These are phyloP conservation scores for Cicer pinnatifidum DNA, from an alignment of 306 rosid genomes.

Conservation along the genomic window DNA sequence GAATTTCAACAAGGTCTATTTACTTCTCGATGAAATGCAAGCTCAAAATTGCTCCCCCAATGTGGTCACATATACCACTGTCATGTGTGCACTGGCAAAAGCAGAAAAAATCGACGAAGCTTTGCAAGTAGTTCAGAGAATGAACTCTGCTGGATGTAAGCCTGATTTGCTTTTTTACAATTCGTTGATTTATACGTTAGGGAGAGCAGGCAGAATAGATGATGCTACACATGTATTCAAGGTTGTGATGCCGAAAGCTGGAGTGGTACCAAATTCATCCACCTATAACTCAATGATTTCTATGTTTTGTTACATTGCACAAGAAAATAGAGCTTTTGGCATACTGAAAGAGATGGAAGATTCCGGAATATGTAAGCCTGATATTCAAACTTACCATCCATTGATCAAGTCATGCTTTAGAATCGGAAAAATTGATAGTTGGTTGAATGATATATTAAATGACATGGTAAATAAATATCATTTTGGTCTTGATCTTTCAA, in stretches of 20 bases:
- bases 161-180: constrained; percentile 77
- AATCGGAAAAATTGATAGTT: constrained; percentile 52
- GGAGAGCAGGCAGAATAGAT: constrained; percentile 65
- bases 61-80: constrained; percentile 70
- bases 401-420: constrained; percentile 79
- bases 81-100: constrained; percentile 70
- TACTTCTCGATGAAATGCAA: constrained; percentile 88
- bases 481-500: constrained; percentile 77
- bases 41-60: constrained; percentile 67
- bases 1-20: constrained; percentile 61
- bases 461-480: constrained; percentile 70
- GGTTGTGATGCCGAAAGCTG: constrained; percentile 61
- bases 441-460: constrained; percentile 59
- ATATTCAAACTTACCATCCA: constrained; percentile 78
- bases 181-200: constrained; percentile 68
- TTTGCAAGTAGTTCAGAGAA: constrained; percentile 57
- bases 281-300: constrained; percentile 83
- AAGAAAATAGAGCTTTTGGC: constrained; percentile 60
- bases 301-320: constrained; percentile 66
- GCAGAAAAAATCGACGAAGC: constrained; percentile 70
- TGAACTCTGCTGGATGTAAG: constrained; percentile 63
- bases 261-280: constrained; percentile 66
- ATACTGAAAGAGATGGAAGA: constrained; percentile 65
- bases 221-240: constrained; percentile 63
- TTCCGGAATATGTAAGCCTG: constrained; percentile 72